These are phyloP conservation scores for Cystobasidiopsis lactophilus DNA, from an alignment of 768 basidiomycete genomes.

Conservation along the genomic window DNA sequence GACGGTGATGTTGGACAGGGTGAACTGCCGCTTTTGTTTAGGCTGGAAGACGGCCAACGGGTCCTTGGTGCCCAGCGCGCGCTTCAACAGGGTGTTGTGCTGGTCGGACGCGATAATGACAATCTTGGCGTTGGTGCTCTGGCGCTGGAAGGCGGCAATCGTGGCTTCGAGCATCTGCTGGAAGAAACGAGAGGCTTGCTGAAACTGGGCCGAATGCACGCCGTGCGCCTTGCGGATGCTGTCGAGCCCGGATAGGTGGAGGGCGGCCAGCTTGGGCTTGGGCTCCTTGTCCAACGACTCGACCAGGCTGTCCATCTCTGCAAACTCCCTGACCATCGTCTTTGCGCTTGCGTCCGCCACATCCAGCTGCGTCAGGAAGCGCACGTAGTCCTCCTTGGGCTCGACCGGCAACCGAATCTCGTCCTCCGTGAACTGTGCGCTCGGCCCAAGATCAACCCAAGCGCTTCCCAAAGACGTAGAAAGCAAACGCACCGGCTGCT, in stretches of 20 bases:
- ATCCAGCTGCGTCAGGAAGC: neutral
- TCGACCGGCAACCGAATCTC: constrained; percentile 1
- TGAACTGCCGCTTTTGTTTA: neutral
- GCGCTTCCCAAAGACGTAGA: neutral
- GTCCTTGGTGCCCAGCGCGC: neutral
- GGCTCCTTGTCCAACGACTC: neutral
- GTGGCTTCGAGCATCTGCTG: neutral
- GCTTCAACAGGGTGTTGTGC: neutral
- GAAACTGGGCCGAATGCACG: neutral
- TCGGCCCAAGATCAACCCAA: too few relatives aligned
- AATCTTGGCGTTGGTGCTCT: neutral
- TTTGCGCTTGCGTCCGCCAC: neutral
- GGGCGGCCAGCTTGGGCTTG: neutral
- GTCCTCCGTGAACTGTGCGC: neutral
- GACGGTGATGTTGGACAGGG: constrained; percentile 40
- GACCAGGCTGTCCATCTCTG: neutral
- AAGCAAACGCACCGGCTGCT: neutral
- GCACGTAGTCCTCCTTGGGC: neutral
- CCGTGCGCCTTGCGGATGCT: neutral
- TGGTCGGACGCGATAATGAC: neutral
- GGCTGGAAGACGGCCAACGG: neutral
- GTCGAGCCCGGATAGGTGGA: neutral
- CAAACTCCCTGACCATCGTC: neutral
- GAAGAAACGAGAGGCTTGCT: neutral
- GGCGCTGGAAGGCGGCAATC: neutral